These are phyloP conservation scores for Orychophragmus violaceus DNA, from an alignment of 345 rosid genomes.

Conservation along the genomic window DNA sequence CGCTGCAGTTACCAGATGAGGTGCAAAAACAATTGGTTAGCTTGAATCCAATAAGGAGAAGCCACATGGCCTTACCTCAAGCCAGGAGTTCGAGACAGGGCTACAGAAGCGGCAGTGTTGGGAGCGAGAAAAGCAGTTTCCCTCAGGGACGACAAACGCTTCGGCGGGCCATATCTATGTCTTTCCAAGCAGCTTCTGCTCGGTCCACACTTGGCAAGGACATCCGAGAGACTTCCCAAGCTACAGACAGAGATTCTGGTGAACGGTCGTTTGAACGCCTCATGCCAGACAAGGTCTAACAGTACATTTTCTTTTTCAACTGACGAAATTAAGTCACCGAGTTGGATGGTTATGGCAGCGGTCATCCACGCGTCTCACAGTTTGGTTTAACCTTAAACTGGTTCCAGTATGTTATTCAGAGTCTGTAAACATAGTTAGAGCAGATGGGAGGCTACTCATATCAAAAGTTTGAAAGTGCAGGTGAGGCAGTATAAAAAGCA, in stretches of 20 bases:
- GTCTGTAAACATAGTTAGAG: constrained; percentile 8
- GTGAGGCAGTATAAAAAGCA: too few species aligned
- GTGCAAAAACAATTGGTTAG: constrained; percentile 35
- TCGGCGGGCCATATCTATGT: background rate
- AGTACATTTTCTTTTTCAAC: background rate
- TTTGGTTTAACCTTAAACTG: constrained; percentile 3
- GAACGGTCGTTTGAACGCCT: constrained; percentile 20
- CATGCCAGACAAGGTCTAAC: constrained; percentile 15
- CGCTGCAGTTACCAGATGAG: constrained; percentile 59
- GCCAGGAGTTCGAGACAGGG: constrained; percentile 54
- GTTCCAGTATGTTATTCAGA: background rate
- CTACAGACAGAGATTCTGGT: constrained; percentile 1
- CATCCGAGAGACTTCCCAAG: background rate
- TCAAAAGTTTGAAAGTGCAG: too few species aligned
- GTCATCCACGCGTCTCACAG: background rate
- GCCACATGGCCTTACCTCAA: constrained; percentile 46
- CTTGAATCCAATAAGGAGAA: constrained; percentile 29
- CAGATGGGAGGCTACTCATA: constrained; percentile 3
- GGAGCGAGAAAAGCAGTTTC: background rate
- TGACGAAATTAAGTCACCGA: background rate
- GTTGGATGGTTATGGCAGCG: background rate
- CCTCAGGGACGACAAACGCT: background rate
- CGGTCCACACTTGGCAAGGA: background rate
- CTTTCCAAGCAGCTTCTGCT: constrained; percentile 1
- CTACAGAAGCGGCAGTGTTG: constrained; percentile 33